phyloP scores from a whole-genome alignment of 2,329 filamentous ascomycete genomes.

The Pseudogymnoascus sp. region DNA sequence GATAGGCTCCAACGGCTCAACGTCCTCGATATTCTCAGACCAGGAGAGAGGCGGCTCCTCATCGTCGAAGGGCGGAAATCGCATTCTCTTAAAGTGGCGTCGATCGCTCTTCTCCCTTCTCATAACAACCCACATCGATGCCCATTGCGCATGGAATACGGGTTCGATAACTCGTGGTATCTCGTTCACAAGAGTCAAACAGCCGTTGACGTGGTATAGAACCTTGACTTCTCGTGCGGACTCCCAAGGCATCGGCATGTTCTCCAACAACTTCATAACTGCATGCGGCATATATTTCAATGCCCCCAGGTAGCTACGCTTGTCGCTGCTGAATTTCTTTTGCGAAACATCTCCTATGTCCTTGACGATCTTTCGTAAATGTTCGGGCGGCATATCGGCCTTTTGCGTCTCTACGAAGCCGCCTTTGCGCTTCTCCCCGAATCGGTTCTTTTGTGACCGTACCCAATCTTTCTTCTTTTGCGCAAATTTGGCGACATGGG shows the following conservation, averaged over 20 bases:
- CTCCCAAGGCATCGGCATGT: slow-evolving; percentile 99
- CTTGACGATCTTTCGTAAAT: slow-evolving; percentile 94
- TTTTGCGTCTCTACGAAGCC: slow-evolving; percentile 98
- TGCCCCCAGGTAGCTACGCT: slow-evolving; percentile 93
- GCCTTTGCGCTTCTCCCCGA: slow-evolving; percentile 92
- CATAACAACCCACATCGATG: slow-evolving; percentile 99
- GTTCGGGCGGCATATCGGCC: slow-evolving; percentile 96
- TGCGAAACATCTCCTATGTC: slow-evolving; percentile 99
- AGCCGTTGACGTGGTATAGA: slow-evolving; percentile 96
- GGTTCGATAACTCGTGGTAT: slow-evolving; percentile 94
- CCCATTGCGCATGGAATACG: slow-evolving; percentile 97
- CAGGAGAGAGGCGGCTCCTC: slow-evolving; percentile 96
- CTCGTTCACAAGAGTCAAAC: slow-evolving; percentile 94
- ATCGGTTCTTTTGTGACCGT: slow-evolving; percentile 80
- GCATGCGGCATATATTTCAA: slow-evolving; percentile 99
- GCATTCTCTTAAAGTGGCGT: slow-evolving; percentile 96
- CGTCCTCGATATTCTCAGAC: slow-evolving; percentile 98
- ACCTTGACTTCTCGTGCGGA: slow-evolving; percentile 94
- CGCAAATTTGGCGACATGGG: slow-evolving; percentile 86
- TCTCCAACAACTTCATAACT: slow-evolving; percentile 92
- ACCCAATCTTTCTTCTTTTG: slow-evolving; percentile 99
- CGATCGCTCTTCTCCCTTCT: slow-evolving; percentile 94
- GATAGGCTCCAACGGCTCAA: slow-evolving; percentile 93
- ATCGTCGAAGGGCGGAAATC: slow-evolving; percentile 96
- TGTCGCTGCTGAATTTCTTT: slow-evolving; percentile 98